Evolutionary conservation across 2,329 filamentous ascomycete species (phyloP).

Genomic region (Cercospora janseana): DNA sequence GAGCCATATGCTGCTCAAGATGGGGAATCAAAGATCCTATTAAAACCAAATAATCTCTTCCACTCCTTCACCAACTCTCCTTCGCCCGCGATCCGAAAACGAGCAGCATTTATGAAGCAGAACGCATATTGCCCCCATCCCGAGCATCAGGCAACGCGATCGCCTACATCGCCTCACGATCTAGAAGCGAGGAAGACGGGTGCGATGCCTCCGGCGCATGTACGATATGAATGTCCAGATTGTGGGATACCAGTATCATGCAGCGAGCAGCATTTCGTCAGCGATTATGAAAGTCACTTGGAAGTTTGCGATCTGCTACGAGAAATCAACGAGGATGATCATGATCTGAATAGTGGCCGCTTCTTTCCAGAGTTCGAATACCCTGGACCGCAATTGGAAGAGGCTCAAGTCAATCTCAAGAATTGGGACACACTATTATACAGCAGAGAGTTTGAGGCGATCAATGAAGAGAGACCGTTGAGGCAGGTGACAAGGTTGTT

Average conservation of each 20-base stretch:
- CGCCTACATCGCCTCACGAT: conserved; percentile 63
- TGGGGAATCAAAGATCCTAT: conserved; percentile 42
- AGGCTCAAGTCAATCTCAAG: conserved; percentile 91
- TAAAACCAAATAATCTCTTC: conserved; percentile 80
- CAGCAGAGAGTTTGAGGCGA: conserved; percentile 83
- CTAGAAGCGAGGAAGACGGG: conserved; percentile 62
- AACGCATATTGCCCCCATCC: conserved; percentile 93
- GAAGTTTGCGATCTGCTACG: conserved; percentile 87
- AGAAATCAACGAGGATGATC: conserved; percentile 97
- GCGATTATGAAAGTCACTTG: conserved; percentile 89
- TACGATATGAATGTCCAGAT: conserved; percentile 92
- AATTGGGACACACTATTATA: conserved; percentile 99
- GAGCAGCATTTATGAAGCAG: conserved; percentile 87
- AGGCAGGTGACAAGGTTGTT: conserved; percentile 88
- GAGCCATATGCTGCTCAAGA: conserved; percentile 17
- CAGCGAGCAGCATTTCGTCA: conserved; percentile 90
- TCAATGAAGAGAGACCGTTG: conserved; percentile 87
- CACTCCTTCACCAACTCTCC: conserved; percentile 89
- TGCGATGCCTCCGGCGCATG: conserved; percentile 69
- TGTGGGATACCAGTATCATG: conserved; percentile 94
- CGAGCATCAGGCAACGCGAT: conserved; percentile 72
- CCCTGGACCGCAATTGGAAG: conserved; percentile 83
- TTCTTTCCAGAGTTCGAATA: conserved; percentile 94
- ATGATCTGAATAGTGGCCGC: conserved; percentile 84
- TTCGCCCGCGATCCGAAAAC: conserved; percentile 78